Conservation (phyloP, 2,329 filamentous ascomycete species). For the Ceratocystis lukuohia region DNA sequence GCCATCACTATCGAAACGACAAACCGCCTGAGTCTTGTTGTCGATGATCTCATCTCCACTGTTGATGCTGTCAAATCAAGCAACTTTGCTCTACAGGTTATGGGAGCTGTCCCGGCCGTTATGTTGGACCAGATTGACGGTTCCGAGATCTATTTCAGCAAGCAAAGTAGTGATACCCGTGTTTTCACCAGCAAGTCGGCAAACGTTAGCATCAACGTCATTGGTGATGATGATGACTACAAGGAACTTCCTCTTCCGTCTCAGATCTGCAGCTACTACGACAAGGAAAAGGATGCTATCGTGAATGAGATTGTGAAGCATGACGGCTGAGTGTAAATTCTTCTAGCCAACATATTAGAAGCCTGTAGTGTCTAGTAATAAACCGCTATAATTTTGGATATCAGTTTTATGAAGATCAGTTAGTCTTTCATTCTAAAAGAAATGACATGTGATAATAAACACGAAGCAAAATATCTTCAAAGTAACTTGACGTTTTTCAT, state of each 20-base stretch:
- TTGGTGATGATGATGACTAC: conserved; percentile 61
- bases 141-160: conserved; percentile 73
- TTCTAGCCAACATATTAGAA: background rate
- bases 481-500: too few relatives aligned
- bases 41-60: conserved; percentile 80
- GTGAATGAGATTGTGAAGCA: conserved; percentile 94
- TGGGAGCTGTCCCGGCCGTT: conserved; percentile 74
- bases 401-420: background rate
- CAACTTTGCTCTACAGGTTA: conserved; percentile 87
- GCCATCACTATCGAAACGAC: conserved; percentile 94
- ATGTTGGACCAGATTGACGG: conserved; percentile 89
- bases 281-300: conserved; percentile 56
- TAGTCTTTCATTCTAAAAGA: background rate
- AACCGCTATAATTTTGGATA: background rate
- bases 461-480: background rate
- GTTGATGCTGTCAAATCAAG: conserved; percentile 91
- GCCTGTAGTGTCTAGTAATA: background rate
- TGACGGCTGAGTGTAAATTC: conserved; percentile 45
- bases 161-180: conserved; percentile 63
- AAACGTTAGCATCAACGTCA: conserved; percentile 75
- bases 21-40: conserved; percentile 65
- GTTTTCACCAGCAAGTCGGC: conserved; percentile 82
- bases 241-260: conserved; percentile 77
- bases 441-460: background rate
- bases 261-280: conserved; percentile 69